phyloP scores from a whole-genome alignment of 148 eudicot genomes.

The Nepenthes gracilis region DNA sequence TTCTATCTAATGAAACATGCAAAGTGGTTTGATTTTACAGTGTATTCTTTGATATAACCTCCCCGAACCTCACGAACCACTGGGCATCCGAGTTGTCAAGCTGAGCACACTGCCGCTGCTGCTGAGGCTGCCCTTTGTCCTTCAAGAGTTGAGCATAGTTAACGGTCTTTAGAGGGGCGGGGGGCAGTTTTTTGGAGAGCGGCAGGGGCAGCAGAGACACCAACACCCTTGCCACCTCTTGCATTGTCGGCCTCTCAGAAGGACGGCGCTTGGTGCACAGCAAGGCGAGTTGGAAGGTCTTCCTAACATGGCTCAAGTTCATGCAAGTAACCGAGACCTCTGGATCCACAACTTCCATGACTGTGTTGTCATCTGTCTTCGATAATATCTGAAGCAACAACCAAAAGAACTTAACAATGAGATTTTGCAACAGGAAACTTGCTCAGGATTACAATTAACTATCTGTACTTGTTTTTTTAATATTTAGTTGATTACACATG shows the following conservation, averaged over 20 bases:
- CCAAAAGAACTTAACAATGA: not conserved
- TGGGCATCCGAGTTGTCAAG: slow-evolving; percentile 45
- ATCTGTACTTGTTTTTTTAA: no score
- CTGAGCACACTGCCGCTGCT: slow-evolving; percentile 5
- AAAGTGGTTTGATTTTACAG: not conserved
- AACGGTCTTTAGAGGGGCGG: slow-evolving; percentile 14
- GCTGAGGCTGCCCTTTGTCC: slow-evolving; percentile 17
- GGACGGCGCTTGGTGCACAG: slow-evolving; percentile 49
- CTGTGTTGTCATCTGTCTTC: slow-evolving; percentile 45
- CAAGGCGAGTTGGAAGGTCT: slow-evolving; percentile 53
- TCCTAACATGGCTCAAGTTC: slow-evolving; percentile 29
- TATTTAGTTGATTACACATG: no score
- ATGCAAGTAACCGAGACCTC: slow-evolving; percentile 55
- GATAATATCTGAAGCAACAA: slow-evolving; percentile 32
- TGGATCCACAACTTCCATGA: slow-evolving; percentile 61
- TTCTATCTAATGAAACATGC: no score
- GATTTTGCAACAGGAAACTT: no score
- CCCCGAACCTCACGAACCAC: slow-evolving; percentile 40
- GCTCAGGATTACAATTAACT: no score
- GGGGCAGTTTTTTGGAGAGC: slow-evolving; percentile 16
- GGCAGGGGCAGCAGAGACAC: slow-evolving; percentile 42
- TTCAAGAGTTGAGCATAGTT: slow-evolving; percentile 29
- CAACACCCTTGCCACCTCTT: slow-evolving; percentile 40
- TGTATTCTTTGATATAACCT: slow-evolving; percentile 39
- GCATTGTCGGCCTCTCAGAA: slow-evolving; percentile 63